Evolutionary conservation across 768 basidiomycete species (phyloP), one percentile per base, ranked within the genome.

Genomic region (Mycena alexandri): DNA sequence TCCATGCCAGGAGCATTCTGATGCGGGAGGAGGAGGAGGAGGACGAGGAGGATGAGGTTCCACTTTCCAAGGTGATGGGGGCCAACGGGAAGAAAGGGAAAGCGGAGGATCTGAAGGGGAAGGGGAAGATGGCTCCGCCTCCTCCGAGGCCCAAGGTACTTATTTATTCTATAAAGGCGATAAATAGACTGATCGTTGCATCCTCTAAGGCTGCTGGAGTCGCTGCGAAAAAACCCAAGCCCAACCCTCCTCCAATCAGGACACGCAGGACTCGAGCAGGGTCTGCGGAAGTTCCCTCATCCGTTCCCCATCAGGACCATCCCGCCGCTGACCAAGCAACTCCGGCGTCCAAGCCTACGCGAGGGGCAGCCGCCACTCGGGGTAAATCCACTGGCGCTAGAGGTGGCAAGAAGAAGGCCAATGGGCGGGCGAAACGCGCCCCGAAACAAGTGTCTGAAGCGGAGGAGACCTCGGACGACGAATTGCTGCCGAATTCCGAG

Each of bases 231-330:
- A 42, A 22, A 21, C 61, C 17, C 33, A 61, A 33, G 43, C 33
- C 46, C 51, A 62, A 63, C 22, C 47, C 47, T 33, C 50, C 41
- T 3, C 29, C 29, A 29, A 29, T 29, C 22, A 61, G 36, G 54
- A 52, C 82, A 84, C 63, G 73, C 63, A 51, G 73, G 72, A 38
- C 33, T 14, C 56, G 42, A 22, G 53, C 53, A 9, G 21, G 9
- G 5, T 68, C 61, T 29, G 51, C 57, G 11, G 78, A 83, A 59
- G 76, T 90, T 14, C 89, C 89, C 8, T 90, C 89, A 0, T 92
- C 90, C 19, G 78, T 87, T 48, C 88, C 89, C 4, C 84, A 85
- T 43, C 85, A 90, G 73, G 86, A 88, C 47, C 72, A 74, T 38
- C 72, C 70, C 17, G 48, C 36, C 19, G 66, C 50, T 19, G 65